phyloP scores from a whole-genome alignment of 352 stramenopile genomes.

The Phytophthora fragariaefolia region DNA sequence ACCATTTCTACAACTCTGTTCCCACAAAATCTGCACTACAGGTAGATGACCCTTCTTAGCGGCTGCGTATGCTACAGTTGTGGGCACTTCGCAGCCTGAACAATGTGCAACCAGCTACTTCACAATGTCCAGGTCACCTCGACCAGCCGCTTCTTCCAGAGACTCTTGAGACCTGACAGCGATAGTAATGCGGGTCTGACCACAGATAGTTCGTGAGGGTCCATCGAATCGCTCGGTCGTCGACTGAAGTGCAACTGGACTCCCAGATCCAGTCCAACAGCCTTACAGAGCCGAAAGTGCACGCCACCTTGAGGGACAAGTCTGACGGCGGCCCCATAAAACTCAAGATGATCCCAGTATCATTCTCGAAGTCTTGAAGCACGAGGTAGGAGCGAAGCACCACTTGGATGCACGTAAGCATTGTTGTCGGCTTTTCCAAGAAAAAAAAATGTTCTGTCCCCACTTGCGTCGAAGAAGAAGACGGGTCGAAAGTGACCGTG shows the following conservation, averaged over 20 bases:
- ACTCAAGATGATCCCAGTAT: background rate
- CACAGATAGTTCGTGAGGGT: conserved; percentile 11
- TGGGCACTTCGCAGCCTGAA: background rate
- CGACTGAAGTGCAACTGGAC: background rate
- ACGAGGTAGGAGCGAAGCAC: background rate
- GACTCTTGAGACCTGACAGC: background rate
- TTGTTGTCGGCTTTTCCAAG: too few species aligned
- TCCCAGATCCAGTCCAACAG: conserved; percentile 12
- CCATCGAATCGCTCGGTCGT: background rate
- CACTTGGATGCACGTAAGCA: background rate
- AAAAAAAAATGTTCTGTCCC: too few species aligned
- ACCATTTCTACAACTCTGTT: background rate
- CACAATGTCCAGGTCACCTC: conserved; percentile 5
- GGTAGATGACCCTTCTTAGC: background rate
- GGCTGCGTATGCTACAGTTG: background rate
- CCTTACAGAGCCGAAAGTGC: background rate
- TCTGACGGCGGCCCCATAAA: background rate
- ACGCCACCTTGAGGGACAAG: conserved; percentile 5
- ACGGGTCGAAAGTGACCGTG: too few species aligned
- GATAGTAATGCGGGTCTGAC: conserved; percentile 8
- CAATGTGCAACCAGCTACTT: conserved; percentile 9
- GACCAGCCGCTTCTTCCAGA: background rate
- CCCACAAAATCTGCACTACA: background rate
- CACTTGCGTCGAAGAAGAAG: too few species aligned
- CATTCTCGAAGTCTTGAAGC: background rate